Base-by-base conservation (phyloP, 106 monocot genomes). In the Dioscorea zingiberensis region DNA sequence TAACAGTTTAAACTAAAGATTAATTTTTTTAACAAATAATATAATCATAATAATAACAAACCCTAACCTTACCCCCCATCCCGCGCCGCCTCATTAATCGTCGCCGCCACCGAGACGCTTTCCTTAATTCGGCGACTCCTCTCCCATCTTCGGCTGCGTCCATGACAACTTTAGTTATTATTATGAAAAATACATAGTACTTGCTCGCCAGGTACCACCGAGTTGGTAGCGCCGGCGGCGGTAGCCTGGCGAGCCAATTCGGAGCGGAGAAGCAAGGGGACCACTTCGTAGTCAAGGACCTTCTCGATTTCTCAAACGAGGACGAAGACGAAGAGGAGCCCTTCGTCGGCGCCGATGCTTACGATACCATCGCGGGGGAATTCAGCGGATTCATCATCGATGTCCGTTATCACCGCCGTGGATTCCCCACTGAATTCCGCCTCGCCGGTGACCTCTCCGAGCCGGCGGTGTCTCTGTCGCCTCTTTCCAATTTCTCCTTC, bases 81-180 rank as follows among this genome's bases (percentile, higher is more conserved):
- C n/a, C n/a, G n/a, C n/a, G n/a, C n/a, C n/a, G n/a, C n/a, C n/a
- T n/a, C n/a, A n/a, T n/a, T n/a, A 21, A 88, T 88, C 77, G 88
- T 93, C 24, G 88, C 88, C 18, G 88, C 93, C 80, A 83, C 69
- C 4, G 93, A 88, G 65, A 88, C 93, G 13, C 88, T 80, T 25
- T 88, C 69, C 93, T n/a, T n/a, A n/a, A n/a, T 88, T 88, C 71
- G 88, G 93, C 16, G 93, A 88, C 24, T 88, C 89, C 76, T 83
- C 85, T 45, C 89, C 93, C 16, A 85, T 85, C 21, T 64, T 75
- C 62, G 88, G 89, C 63, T 93, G 93, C 11, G 76, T 85, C 89
- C 18, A 49, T n/a, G n/a, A n/a, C n/a, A n/a, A n/a, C n/a, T n/a
- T n/a, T n/a, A n/a, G n/a, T n/a, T n/a, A n/a, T n/a, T n/a, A n/a